Conservation (phyloP, 75 land plant species). For the Pinus tabuliformis region DNA sequence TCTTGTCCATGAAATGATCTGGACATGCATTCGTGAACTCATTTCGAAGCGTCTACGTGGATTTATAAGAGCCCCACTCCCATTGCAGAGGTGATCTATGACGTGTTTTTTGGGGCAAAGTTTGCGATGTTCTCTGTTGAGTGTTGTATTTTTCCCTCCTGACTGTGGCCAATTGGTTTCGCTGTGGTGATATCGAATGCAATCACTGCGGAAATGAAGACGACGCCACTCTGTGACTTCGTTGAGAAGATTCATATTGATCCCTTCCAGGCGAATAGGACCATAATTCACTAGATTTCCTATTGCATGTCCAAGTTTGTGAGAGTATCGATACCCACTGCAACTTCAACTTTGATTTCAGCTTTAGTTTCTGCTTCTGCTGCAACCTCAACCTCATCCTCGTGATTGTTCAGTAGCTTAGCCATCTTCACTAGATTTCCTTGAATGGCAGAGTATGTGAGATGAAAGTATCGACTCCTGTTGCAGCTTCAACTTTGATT, state of each 20-base stretch:
- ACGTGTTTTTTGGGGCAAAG: constrained; percentile 10
- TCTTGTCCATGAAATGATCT: constrained; percentile 41
- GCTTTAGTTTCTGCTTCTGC: not conserved
- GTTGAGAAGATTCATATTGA: not conserved
- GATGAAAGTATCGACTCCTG: no score
- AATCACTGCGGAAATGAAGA: constrained; percentile 19
- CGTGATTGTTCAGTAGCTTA: constrained; percentile 18
- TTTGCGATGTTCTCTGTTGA: constrained; percentile 24
- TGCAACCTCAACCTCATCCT: not conserved
- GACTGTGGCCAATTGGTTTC: constrained; percentile 17
- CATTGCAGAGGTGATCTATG: constrained; percentile 47
- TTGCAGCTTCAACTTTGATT: no score
- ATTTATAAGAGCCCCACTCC: constrained; percentile 22
- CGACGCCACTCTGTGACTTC: not conserved
- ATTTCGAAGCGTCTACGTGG: not conserved
- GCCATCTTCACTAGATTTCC: constrained; percentile 25
- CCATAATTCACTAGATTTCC: not conserved
- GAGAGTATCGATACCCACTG: not conserved
- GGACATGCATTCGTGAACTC: constrained; percentile 8
- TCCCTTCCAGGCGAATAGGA: not conserved
- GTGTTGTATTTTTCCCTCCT: not conserved
- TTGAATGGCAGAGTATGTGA: no score
- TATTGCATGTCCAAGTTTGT: not conserved
- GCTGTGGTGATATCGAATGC: constrained; percentile 58
- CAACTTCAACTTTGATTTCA: not conserved